phyloP scores from a whole-genome alignment of 345 rosid species.

The Dipteronia dyeriana region DNA sequence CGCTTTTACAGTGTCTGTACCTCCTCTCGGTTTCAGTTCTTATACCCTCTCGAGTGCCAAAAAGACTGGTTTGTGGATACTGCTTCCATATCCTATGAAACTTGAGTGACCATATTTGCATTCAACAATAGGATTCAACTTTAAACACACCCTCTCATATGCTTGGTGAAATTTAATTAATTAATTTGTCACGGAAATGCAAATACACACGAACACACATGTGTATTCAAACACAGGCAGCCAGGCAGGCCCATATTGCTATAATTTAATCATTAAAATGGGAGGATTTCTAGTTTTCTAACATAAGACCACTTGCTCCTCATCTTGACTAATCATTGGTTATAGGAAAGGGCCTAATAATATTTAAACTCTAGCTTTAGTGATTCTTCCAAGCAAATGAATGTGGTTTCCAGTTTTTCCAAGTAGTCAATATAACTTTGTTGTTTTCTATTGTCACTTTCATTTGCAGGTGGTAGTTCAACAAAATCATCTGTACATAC shows the following conservation, averaged over 20 bases:
- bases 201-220: too few relatives aligned
- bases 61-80: slow-evolving; percentile 51
- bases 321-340: background rate
- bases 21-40: slow-evolving; percentile 92
- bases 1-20: slow-evolving; percentile 74
- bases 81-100: slow-evolving; percentile 23
- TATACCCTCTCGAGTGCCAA: slow-evolving; percentile 65
- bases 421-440: slow-evolving; percentile 8
- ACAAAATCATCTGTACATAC: slow-evolving; percentile 54
- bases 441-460: slow-evolving; percentile 19
- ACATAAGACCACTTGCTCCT: background rate
- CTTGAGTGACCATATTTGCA: background rate
- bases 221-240: background rate
- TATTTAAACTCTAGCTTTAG: background rate
- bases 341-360: background rate
- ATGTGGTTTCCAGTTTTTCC: slow-evolving; percentile 18
- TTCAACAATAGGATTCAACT: background rate
- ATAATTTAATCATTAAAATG: background rate
- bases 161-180: background rate
- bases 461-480: slow-evolving; percentile 52
- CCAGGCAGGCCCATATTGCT: background rate
- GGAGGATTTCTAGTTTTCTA: background rate
- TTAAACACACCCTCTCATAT: background rate
- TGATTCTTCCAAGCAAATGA: background rate
- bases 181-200: background rate